Evolutionary conservation across 257 asterid genomes (phyloP).

Genomic region (Solanum chaucha): DNA sequence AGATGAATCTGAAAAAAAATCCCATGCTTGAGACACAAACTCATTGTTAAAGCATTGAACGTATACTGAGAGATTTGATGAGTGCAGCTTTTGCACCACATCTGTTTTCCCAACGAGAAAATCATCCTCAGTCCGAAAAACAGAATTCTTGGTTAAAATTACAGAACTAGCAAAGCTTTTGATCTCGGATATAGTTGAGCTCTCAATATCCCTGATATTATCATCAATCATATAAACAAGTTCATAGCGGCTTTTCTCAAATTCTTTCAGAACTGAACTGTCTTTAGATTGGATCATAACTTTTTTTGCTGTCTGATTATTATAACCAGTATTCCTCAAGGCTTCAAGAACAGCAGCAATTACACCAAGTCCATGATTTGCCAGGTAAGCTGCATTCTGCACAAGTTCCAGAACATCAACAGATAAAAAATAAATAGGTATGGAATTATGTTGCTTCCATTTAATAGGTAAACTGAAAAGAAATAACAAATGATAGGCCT

Average conservation of each 20-base stretch:
- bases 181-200: constrained; percentile 51
- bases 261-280: constrained; percentile 42
- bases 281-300: constrained; percentile 52
- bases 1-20: constrained; percentile 64
- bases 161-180: constrained; percentile 54
- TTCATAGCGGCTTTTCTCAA: constrained; percentile 40
- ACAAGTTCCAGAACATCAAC: neutral
- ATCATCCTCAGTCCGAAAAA: constrained; percentile 23
- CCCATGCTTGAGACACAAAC: constrained; percentile 83
- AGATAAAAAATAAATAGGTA: neutral
- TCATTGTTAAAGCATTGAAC: constrained; percentile 57
- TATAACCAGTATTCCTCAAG: constrained; percentile 38
- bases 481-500: too few relatives aligned
- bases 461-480: too few relatives aligned
- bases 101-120: constrained; percentile 30
- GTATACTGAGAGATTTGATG: constrained; percentile 34
- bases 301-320: constrained; percentile 42
- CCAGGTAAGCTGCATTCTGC: constrained; percentile 57
- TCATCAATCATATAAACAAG: constrained; percentile 44
- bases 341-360: constrained; percentile 49
- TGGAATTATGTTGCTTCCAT: neutral
- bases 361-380: constrained; percentile 49
- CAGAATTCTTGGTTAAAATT: constrained; percentile 38
- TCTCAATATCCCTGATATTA: constrained; percentile 36
- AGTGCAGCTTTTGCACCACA: constrained; percentile 45